Base-by-base conservation (phyloP, 805 yeast genomes). In the Yamadazyma olivae region DNA sequence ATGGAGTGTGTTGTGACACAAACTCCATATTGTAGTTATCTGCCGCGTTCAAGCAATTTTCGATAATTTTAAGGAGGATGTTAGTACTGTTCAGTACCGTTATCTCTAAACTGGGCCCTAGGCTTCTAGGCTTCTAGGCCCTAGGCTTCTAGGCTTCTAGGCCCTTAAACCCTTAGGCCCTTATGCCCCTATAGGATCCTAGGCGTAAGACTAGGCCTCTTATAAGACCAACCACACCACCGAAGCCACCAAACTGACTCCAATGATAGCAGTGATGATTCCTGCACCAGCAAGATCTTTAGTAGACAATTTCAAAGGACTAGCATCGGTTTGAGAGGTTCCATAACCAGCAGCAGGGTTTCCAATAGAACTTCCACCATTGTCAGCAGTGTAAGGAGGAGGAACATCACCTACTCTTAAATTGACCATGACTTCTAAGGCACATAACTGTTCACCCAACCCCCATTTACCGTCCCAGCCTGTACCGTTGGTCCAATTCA, bases 211-310 rank as follows among this genome's bases (percentile, higher is more conserved):
- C n/a, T n/a, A n/a, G n/a, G 10, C 7, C 23, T 16, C 29, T 35
- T 25, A 35, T 30, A 36, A 26, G 6, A 73, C 50, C 38, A 73
- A 57, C 79, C 79, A 73, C 6, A 70, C 51, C 18, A 67, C 64
- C 27, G 70, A 50, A 5, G 68, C 69, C 14, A 74, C 51, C 17
- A 74, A 51, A 0, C 70, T 59, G 13, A 59, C 56, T 26, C 79
- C 81, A 36, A 77, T 50, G 5, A 87, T 58, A 0, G 90, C 95
- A 0, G 99, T 91, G 28, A 87, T 58, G 16, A 90, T 67, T 32
- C 95, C 95, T 1, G 97, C 96, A 33, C 98, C 98, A 2, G 88
- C 96, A 49, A 72, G 75, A 53, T 87, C 96, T 6, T 74, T 77
- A 0, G 54, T 45, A 16, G 67, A 59, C 24, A 78, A 59, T 25